Evolutionary conservation across 768 basidiomycete genomes (phyloP).

Genomic region (Porpolomopsis calyptriformis): DNA sequence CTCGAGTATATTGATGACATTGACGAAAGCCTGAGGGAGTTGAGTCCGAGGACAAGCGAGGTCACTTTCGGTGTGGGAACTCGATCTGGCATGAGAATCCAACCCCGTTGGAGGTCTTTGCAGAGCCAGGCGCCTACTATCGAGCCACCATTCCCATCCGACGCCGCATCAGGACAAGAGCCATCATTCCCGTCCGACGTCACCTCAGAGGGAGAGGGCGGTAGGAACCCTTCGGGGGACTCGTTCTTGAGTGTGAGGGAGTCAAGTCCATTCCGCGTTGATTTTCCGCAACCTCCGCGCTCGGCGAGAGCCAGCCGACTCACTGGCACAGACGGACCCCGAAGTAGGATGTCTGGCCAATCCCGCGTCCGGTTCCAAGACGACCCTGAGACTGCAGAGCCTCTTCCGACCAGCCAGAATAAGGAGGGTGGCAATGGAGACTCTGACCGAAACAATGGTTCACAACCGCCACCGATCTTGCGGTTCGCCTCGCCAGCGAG

Average conservation of each 20-base stretch:
- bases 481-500: too few relatives aligned
- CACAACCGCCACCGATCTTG: conserved; percentile 4
- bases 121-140: too few relatives aligned
- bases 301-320: conserved; percentile 13
- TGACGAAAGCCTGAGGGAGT: conserved; percentile 8
- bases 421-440: conserved; percentile 1
- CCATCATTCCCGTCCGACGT: conserved; percentile 1
- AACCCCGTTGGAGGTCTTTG: too few relatives aligned
- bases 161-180: background rate
- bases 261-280: conserved; percentile 39
- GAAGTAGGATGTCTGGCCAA: conserved; percentile 20
- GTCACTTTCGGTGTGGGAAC: background rate
- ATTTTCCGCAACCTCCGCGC: conserved; percentile 20
- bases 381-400: background rate
- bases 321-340: conserved; percentile 13
- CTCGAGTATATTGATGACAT: background rate
- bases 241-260: conserved; percentile 26
- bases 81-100: too few relatives aligned
- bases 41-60: conserved; percentile 17
- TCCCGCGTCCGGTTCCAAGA: conserved; percentile 7
- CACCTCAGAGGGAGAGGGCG: background rate
- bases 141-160: too few relatives aligned
- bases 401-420: background rate
- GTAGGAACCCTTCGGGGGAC: conserved; percentile 1
- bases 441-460: too few relatives aligned